Base-by-base conservation (phyloP, 169 alveolate genomes). In the Babesia gibsoni region DNA sequence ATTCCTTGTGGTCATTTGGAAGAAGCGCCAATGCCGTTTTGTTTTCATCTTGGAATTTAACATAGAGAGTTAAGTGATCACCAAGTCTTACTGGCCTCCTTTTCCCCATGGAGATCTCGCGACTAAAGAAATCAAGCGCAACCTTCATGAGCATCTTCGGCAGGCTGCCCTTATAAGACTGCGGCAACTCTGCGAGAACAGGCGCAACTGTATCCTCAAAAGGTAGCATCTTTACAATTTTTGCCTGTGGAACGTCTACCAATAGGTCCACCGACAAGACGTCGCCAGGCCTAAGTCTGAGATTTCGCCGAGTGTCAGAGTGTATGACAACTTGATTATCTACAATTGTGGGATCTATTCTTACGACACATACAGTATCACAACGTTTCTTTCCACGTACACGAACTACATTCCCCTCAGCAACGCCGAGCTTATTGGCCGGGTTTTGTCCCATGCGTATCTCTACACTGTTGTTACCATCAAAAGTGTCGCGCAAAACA, bases 251-350 rank as follows among this genome's bases (percentile, higher is more conserved):
- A 10, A 79, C 46, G 49, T 49, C 74, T 4, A 41, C 50, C 33
- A 79, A 16, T 16, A 45, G 66, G 29, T 79, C 84, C n/a, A 79
- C 52, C 10, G 70, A 58, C 7, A 79, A 48, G 27, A 79, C 79
- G 57, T 79, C 88, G 7, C 83, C 82, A n/a, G 54, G 50, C 20
- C 88, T 27, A 20, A 79, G 79, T 65, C 83, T 57, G n/a, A 79
- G 65, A 42, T 79, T 79, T 39, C 83, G 67, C 10, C 88, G 63
- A 29, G 69, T 57, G 58, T 79, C 88, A 18, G 63, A 29, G 41
- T 67, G 83, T 23, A 79, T 42, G 18, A 54, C 42, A 3, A 69
- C 83, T 4, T 70, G 72, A 43, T 79, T 68, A 41, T 58, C 67
- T 3, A 27, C 22, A 22, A 79, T 50, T 43, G 25, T 48, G 16